A percentile compares a stretch with the other conserved stretches of the same genome.
Evolutionary conservation across 164 flowering plant genomes (phyloP).

Genomic region (Dillenia turbinata): DNA sequence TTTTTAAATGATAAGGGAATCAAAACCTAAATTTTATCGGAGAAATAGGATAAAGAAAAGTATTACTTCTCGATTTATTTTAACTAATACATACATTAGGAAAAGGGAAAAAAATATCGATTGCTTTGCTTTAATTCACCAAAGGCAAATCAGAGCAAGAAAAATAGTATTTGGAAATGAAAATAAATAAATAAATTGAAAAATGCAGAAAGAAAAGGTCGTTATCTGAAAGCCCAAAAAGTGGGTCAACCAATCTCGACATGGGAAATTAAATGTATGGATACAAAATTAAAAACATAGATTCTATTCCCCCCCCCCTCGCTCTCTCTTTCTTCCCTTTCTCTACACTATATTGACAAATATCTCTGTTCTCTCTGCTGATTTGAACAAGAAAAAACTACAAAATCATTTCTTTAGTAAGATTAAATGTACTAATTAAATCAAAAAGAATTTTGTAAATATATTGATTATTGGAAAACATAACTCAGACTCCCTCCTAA

Average conservation of each 20-base stretch:
- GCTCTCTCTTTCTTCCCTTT: not conserved
- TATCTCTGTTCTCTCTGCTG: slow-evolving; percentile 13
- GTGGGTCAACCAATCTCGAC: slow-evolving; percentile 24
- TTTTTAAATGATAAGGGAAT: no score
- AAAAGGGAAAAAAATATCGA: no score
- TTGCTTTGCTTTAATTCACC: no score
- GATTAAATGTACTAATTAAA: not conserved
- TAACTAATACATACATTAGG: no score
- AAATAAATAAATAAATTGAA: no score
- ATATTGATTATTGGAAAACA: no score
- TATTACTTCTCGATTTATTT: no score
- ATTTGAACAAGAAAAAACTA: slow-evolving; percentile 7
- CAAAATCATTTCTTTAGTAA: not conserved
- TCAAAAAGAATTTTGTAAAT: not conserved
- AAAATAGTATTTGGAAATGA: no score
- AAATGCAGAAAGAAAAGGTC: slow-evolving; percentile 16
- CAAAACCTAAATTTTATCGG: no score
- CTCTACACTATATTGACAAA: not conserved
- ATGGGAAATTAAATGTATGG: slow-evolving; percentile 11
- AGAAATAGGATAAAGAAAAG: no score
- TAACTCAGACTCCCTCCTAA: not conserved
- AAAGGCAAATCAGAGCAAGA: no score
- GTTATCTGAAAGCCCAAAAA: slow-evolving; percentile 21
- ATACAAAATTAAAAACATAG: slow-evolving; percentile 15
- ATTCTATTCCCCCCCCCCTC: slow-evolving; percentile 2